phyloP scores from a whole-genome alignment of 2,329 filamentous ascomycete species.

The Alternaria triticina region DNA sequence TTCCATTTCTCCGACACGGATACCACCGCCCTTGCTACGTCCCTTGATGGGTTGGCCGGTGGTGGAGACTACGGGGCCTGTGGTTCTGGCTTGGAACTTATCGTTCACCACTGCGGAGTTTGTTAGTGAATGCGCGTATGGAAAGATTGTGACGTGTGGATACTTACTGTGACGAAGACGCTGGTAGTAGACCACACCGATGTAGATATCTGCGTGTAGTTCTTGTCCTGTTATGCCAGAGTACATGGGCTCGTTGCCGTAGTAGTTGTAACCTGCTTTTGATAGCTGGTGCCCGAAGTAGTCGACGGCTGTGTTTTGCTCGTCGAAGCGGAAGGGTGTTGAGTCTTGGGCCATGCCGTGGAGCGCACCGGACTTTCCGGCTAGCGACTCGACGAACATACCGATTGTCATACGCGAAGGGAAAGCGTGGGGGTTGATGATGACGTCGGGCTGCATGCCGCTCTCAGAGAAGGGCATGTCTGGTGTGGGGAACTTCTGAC shows the following conservation, averaged over 20 bases:
- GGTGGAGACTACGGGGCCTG: conserved; percentile 85
- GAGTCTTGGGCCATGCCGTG: conserved; percentile 96
- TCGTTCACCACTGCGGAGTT: conserved; percentile 81
- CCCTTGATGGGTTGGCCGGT: conserved; percentile 98
- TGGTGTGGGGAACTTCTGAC: conserved; percentile 90
- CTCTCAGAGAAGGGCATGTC: conserved; percentile 98
- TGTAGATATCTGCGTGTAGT: conserved; percentile 92
- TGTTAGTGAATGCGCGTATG: neutral
- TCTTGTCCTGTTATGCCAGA: conserved; percentile 83
- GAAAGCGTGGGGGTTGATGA: conserved; percentile 99
- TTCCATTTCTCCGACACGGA: conserved; percentile 99
- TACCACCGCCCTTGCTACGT: conserved; percentile 93
- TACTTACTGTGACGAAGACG: conserved; percentile 78
- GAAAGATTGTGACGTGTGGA: neutral
- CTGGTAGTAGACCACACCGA: conserved; percentile 98
- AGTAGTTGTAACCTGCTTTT: conserved; percentile 96
- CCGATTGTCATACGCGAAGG: conserved; percentile 99
- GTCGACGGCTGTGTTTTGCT: conserved; percentile 88
- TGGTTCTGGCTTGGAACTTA: conserved; percentile 95
- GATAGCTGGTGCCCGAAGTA: conserved; percentile 96
- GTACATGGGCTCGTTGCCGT: conserved; percentile 99
- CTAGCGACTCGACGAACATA: conserved; percentile 97
- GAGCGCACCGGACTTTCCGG: conserved; percentile 90
- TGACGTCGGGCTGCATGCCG: conserved; percentile 95
- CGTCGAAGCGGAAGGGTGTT: conserved; percentile 93